Percentiles rank a stretch among this genome's conserved stretches.
Conservation (phyloP, 2,329 filamentous ascomycete species). For the Aspergillus transmontanensis region DNA sequence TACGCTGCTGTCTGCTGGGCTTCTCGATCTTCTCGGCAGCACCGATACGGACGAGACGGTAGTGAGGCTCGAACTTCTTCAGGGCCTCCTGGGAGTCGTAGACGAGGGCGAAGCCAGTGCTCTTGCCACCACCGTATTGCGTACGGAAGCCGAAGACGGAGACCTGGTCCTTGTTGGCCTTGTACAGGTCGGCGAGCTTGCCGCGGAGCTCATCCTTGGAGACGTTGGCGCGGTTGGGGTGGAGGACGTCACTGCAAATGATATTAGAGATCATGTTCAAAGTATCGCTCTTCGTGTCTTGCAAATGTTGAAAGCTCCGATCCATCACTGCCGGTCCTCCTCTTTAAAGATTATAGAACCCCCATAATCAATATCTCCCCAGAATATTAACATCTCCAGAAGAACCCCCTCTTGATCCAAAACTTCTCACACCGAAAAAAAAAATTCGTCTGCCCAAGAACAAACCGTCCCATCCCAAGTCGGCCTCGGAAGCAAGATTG, state of each 20-base stretch:
- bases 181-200: constrained; percentile 96
- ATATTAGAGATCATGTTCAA: constrained; percentile 12
- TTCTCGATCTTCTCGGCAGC: constrained; percentile 94
- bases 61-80: constrained; percentile 99
- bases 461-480: neutral
- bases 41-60: constrained; percentile 93
- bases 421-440: neutral
- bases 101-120: constrained; percentile 96
- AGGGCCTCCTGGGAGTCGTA: constrained; percentile 98
- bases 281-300: constrained; percentile 1
- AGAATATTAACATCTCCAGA: neutral
- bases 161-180: constrained; percentile 96
- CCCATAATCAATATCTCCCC: neutral
- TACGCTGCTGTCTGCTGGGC: constrained; percentile 98
- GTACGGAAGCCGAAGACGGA: constrained; percentile 98
- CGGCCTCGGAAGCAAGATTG: constrained; percentile 1
- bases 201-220: constrained; percentile 97
- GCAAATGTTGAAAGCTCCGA: neutral
- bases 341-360: neutral
- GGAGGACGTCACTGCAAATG: constrained; percentile 86
- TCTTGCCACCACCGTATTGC: constrained; percentile 99
- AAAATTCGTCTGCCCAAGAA: neutral
- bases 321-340: neutral
- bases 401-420: neutral
- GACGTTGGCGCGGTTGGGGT: constrained; percentile 97